Evolutionary conservation across 2,329 filamentous ascomycete species (phyloP).

Genomic region (Pseudofabraea citricarpa): DNA sequence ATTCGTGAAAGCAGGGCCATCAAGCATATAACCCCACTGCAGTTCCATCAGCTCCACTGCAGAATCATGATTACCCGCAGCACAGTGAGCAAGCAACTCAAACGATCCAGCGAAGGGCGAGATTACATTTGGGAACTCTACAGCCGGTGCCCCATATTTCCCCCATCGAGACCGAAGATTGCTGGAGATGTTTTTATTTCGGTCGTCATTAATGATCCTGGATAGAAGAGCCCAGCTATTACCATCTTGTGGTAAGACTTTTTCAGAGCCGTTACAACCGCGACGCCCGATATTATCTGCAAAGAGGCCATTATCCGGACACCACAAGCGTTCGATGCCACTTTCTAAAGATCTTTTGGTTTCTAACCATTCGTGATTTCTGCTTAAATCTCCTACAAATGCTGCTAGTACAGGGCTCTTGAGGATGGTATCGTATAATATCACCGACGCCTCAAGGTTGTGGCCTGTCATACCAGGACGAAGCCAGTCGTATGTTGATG

Average conservation of each 20-base stretch:
- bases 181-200: constrained; percentile 32
- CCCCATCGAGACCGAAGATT: constrained; percentile 18
- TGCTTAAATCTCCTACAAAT: constrained; percentile 24
- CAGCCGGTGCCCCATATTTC: constrained; percentile 45
- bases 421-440: constrained; percentile 20
- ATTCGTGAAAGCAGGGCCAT: constrained; percentile 33
- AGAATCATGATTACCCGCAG: constrained; percentile 32
- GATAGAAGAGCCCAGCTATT: constrained; percentile 48
- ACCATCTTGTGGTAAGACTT: constrained; percentile 54
- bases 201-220: constrained; percentile 20
- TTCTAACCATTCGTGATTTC: constrained; percentile 11
- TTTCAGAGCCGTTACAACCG: constrained; percentile 43
- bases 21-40: constrained; percentile 52
- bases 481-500: constrained; percentile 22
- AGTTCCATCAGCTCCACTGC: constrained; percentile 39
- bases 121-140: constrained; percentile 40
- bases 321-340: constrained; percentile 22
- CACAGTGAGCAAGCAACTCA: constrained; percentile 39
- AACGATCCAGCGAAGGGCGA: constrained; percentile 43
- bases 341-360: constrained; percentile 10
- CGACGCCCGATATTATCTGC: constrained; percentile 41
- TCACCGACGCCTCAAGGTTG: constrained; percentile 25
- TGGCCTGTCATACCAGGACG: constrained; percentile 25
- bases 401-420: constrained; percentile 39
- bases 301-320: constrained; percentile 38